Evolutionary conservation across 352 stramenopile species (phyloP).

Genomic region (Phytophthora pluvialis): DNA sequence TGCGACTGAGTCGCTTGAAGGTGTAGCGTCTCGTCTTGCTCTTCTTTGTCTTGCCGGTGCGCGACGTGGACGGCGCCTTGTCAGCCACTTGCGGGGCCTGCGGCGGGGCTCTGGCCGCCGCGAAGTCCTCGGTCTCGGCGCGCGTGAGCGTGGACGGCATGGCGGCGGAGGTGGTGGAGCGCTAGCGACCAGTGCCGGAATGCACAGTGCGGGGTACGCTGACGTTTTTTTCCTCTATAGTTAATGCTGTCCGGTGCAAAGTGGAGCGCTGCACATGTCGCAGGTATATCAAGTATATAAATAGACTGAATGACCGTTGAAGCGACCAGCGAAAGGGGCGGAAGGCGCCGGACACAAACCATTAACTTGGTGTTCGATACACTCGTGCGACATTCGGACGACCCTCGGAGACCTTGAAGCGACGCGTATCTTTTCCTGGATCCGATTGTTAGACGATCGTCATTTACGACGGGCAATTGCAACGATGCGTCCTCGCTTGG

Average conservation of each 20-base stretch:
- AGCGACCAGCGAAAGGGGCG: conserved; percentile 1
- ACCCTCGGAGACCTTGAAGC: conserved; percentile 13
- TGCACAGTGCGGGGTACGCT: conserved; percentile 4
- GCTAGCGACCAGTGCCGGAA: conserved; percentile 19
- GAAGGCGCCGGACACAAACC: conserved; percentile 8
- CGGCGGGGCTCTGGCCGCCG: conserved; percentile 44
- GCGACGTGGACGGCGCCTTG: not conserved
- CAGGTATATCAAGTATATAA: not conserved
- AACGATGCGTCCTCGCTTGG: conserved; percentile 5
- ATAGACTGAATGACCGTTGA: too few species aligned
- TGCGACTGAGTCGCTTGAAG: conserved; percentile 37
- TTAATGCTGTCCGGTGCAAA: not conserved
- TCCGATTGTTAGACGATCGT: not conserved
- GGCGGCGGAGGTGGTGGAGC: conserved; percentile 4
- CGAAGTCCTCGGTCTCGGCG: conserved; percentile 75
- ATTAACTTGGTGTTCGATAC: not conserved
- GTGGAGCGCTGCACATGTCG: not conserved
- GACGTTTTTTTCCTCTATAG: not conserved
- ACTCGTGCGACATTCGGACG: conserved; percentile 6
- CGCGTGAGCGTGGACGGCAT: conserved; percentile 51
- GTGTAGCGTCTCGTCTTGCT: conserved; percentile 33
- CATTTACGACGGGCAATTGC: conserved; percentile 3
- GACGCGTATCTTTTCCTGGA: conserved; percentile 21
- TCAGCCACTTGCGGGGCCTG: conserved; percentile 34
- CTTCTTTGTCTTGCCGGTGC: conserved; percentile 7